A percentile compares a stretch with the other conserved stretches of the same genome.
phyloP scores from a whole-genome alignment of 2,329 filamentous ascomycete species.

The Coniella lustricola region DNA sequence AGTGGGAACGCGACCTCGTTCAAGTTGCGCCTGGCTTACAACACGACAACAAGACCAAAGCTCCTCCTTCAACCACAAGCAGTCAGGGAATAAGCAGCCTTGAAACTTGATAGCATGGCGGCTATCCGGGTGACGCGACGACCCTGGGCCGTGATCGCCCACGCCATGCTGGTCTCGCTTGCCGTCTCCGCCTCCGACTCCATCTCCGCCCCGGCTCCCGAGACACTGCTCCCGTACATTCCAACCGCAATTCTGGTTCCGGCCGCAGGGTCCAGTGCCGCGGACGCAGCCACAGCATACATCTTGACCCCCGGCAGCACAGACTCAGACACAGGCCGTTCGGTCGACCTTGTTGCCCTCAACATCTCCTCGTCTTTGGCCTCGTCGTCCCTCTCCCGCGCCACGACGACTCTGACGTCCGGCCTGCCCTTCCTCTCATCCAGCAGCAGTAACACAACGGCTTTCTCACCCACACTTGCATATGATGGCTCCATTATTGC shows the following conservation, averaged over 20 bases:
- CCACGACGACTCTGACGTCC: constrained; percentile 39
- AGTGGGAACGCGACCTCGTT: too few species aligned
- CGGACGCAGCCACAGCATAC: constrained; percentile 18
- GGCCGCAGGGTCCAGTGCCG: constrained; percentile 33
- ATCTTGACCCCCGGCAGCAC: constrained; percentile 30
- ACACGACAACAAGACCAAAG: not conserved
- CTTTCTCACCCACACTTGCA: constrained; percentile 64
- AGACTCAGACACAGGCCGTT: constrained; percentile 44
- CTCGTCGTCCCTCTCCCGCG: constrained; percentile 35
- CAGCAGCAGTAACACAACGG: constrained; percentile 34
- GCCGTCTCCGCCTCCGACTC: constrained; percentile 6
- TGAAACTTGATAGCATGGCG: not conserved
- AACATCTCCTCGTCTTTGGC: constrained; percentile 55
- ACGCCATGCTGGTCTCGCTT: constrained; percentile 10
- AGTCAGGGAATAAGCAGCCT: not conserved
- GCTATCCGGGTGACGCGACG: not conserved
- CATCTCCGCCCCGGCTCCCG: constrained; percentile 9
- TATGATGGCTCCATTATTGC: constrained; percentile 64
- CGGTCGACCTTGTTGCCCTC: constrained; percentile 53
- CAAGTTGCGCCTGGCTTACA: too few species aligned
- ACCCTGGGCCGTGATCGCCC: constrained; percentile 3
- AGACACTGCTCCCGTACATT: constrained; percentile 59
- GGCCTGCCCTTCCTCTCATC: constrained; percentile 56
- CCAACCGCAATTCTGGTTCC: constrained; percentile 65
- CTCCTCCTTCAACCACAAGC: too few species aligned